Evolutionary conservation across 148 eudicot species (phyloP).

Genomic region (Heliosperma pusillum): DNA sequence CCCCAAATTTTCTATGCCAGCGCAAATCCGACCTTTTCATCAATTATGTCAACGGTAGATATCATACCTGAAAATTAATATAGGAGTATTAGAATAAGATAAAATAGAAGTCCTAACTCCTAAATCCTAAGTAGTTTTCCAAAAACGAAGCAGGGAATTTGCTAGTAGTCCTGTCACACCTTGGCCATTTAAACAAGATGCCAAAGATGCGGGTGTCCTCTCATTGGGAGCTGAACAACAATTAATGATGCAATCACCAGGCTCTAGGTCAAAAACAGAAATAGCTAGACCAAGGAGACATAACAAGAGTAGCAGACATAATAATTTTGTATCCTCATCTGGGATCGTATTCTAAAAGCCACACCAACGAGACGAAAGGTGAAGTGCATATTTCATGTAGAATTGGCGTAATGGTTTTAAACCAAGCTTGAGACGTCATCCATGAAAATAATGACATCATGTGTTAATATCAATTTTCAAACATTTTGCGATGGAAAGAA

Average conservation of each 20-base stretch:
- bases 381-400: too few species aligned
- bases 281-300: constrained; percentile 60
- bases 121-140: not conserved
- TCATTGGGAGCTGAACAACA: constrained; percentile 99
- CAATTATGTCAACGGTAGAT: constrained; percentile 66
- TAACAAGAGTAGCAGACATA: not conserved
- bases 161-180: constrained; percentile 37
- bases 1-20: constrained; percentile 87
- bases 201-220: constrained; percentile 88
- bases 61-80: constrained; percentile 47
- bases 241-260: constrained; percentile 78
- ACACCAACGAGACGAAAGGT: too few species aligned
- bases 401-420: too few species aligned
- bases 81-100: constrained; percentile 7
- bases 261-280: constrained; percentile 76
- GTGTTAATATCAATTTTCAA: not conserved
- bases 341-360: not conserved
- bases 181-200: constrained; percentile 66
- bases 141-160: not conserved
- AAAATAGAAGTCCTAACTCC: not conserved
- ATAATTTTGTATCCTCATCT: not conserved
- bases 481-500: not conserved
- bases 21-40: constrained; percentile 87
- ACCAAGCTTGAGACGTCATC: too few species aligned
- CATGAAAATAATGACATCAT: not conserved